A percentile compares a stretch with the other conserved stretches of the same genome.
Conservation (phyloP, 1,284 basidiomycete species). For the Microbotryum silenes-acaulis region DNA sequence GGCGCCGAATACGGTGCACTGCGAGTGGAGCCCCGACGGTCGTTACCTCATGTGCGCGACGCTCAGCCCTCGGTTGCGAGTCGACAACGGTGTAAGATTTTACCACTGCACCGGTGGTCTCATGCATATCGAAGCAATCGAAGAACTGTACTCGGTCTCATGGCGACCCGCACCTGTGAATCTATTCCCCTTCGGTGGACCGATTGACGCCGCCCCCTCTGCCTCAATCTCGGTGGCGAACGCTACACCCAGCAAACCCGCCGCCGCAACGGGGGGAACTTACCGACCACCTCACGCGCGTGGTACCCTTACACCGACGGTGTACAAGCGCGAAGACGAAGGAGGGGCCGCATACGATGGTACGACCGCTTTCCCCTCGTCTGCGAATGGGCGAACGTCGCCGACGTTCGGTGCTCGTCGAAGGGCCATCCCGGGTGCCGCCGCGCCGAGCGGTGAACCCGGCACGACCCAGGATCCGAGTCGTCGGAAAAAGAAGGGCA, state of each 20-base stretch:
- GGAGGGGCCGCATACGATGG: conserved; percentile 47
- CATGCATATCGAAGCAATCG: conserved; percentile 64
- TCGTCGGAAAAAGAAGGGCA: conserved; percentile 24
- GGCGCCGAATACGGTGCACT: conserved; percentile 85
- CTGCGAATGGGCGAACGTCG: conserved; percentile 21
- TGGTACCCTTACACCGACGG: conserved; percentile 70
- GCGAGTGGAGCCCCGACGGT: conserved; percentile 93
- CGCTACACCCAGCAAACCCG: conserved; percentile 42
- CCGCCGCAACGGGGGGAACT: conserved; percentile 57
- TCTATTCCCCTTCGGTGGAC: conserved; percentile 60
- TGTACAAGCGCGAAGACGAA: conserved; percentile 83
- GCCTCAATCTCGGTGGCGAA: conserved; percentile 55
- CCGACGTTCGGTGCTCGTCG: conserved; percentile 15
- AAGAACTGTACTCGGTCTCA: conserved; percentile 75
- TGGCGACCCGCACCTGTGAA: conserved; percentile 73
- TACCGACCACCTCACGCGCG: conserved; percentile 89
- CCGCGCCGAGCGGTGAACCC: not conserved
- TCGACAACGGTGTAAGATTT: conserved; percentile 93
- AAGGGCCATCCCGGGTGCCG: conserved; percentile 21
- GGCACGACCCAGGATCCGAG: conserved; percentile 10
- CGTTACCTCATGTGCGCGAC: conserved; percentile 89
- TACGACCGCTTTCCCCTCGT: conserved; percentile 26
- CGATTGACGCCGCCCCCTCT: conserved; percentile 65
- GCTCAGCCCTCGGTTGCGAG: conserved; percentile 82
- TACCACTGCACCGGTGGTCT: conserved; percentile 88